Percentiles rank a stretch among this genome's conserved stretches.
These are phyloP conservation scores for Yamadazyma sp. DNA, from an alignment of 1,139 yeast genomes.

Conservation along the genomic window DNA sequence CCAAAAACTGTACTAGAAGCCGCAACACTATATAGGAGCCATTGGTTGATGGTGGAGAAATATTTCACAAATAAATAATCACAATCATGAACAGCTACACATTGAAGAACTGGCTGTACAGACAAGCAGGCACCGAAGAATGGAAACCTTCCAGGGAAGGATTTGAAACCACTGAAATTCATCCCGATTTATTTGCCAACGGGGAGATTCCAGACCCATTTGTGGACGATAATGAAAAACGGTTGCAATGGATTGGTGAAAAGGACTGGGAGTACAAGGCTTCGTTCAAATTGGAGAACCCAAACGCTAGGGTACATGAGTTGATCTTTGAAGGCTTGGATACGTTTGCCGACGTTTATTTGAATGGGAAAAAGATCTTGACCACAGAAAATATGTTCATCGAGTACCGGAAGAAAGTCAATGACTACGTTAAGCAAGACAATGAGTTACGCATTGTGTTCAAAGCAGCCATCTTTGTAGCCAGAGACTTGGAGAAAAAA, in stretches of 20 bases:
- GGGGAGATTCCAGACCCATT: conserved; percentile 46
- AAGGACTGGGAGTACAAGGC: conserved; percentile 40
- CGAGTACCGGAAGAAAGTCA: conserved; percentile 18
- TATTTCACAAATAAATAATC: no score
- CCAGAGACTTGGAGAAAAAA: conserved; percentile 22
- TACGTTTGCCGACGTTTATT: conserved; percentile 38
- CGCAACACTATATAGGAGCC: no score
- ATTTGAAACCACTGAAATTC: conserved; percentile 26
- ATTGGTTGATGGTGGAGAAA: no score
- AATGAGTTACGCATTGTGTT: conserved; percentile 23
- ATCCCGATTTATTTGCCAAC: conserved; percentile 36
- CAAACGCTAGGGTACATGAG: conserved; percentile 17
- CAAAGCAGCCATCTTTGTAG: conserved; percentile 21
- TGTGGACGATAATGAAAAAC: conserved; percentile 35
- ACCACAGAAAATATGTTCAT: conserved; percentile 41
- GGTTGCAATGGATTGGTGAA: conserved; percentile 50
- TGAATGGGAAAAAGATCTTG: conserved; percentile 33
- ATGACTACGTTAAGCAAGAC: conserved; percentile 7
- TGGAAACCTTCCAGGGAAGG: conserved; percentile 14
- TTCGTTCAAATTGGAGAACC: conserved; percentile 14
- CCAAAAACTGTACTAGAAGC: no score
- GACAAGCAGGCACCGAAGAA: conserved; percentile 9
- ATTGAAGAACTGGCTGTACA: conserved; percentile 13
- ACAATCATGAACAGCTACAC: conserved; percentile 1
- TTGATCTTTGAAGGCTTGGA: conserved; percentile 46